Evolutionary conservation across 306 rosid genomes (phyloP).

Genomic region (Acacia crassicarpa): DNA sequence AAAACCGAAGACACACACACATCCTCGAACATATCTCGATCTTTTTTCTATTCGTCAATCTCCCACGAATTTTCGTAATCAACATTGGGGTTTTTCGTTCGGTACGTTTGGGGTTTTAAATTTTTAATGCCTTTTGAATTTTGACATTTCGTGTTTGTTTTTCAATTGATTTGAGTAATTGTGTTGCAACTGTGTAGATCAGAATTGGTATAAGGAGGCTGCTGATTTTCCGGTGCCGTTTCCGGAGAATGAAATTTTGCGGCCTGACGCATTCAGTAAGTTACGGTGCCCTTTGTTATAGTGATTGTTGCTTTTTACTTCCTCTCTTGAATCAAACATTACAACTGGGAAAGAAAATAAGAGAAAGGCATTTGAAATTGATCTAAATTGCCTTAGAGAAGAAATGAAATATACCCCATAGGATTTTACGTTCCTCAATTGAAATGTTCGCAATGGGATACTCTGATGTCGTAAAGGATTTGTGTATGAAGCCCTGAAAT

Average conservation of each 20-base stretch:
- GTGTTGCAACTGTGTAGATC: background rate
- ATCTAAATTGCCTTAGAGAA: background rate
- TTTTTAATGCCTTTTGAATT: background rate
- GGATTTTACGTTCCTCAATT: slow-evolving; percentile 1
- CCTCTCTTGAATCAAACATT: background rate
- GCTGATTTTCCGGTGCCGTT: slow-evolving; percentile 25
- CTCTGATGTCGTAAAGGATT: background rate
- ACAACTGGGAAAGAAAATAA: background rate
- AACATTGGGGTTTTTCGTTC: background rate
- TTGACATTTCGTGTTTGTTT: background rate
- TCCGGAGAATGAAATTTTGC: slow-evolving; percentile 15
- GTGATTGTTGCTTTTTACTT: background rate
- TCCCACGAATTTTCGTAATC: slow-evolving; percentile 27
- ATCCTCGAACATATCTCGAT: background rate
- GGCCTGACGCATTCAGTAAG: background rate
- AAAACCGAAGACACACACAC: background rate
- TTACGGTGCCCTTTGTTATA: background rate
- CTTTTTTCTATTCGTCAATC: background rate
- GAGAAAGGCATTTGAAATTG: background rate
- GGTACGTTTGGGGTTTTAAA: background rate
- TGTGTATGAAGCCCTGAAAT: background rate
- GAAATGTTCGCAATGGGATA: slow-evolving; percentile 4
- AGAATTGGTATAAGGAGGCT: slow-evolving; percentile 6
- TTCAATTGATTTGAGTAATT: background rate
- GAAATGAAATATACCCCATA: background rate